Base-by-base conservation (phyloP, 75 land plant genomes). In the Isoetes taiwanensis region DNA sequence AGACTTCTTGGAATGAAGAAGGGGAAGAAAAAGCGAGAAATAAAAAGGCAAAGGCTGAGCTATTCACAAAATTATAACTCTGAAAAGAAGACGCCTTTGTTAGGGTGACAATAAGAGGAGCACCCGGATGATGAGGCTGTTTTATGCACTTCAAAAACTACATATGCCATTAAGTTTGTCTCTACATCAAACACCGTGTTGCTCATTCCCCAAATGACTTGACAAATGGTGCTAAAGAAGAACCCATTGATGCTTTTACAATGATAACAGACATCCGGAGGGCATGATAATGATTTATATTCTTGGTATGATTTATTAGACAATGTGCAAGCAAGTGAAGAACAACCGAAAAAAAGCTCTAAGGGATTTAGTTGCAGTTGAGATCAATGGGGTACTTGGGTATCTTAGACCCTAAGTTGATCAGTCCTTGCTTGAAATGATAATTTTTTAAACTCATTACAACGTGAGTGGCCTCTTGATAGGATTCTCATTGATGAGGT, bases 171-270 rank as follows among this genome's bases (percentile, higher is more conserved):
- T 43, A 93, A 93, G 52, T 93, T 76, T 62, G 98, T 93, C 21
- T 79, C 90, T 52, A 93, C 80, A 11, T 88, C 98, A 20, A 93
- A 93, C 37, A 81, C 98, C 14, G 81, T 84, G 19, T 73, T 84
- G 37, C 73, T 93, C 17, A 53, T 87, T 23, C 98, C 95, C 12
- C 96, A 95, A 28, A 46, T 56, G 21, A 62, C 64, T 58, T 42
- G 35, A n/a, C n/a, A n/a, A n/a, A n/a, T n/a, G n/a, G n/a, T n/a
- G n/a, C n/a, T n/a, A n/a, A n/a, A n/a, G n/a, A n/a, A n/a, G n/a
- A n/a, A n/a, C n/a, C n/a, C n/a, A n/a, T n/a, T n/a, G n/a, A n/a
- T 21, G 27, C 28, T 1, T n/a, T n/a, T n/a, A n/a, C n/a, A n/a
- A n/a, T n/a, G n/a, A n/a, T n/a, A n/a, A n/a, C n/a, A n/a, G n/a